Conservation (phyloP, 306 rosid species). For the Pterocarpus macrocarpus region DNA sequence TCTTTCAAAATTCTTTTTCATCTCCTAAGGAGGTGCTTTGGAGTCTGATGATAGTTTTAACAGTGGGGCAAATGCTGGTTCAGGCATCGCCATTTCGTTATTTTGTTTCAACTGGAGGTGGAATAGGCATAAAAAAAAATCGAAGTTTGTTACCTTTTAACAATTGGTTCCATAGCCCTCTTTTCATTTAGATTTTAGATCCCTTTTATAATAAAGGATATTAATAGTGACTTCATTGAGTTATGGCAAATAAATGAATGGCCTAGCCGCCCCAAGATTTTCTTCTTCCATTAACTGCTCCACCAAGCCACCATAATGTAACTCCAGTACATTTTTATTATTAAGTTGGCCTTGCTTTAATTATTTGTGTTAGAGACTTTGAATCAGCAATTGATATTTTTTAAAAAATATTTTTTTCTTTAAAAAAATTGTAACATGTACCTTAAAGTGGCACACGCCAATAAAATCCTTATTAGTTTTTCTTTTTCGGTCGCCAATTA, state of each 20-base stretch:
- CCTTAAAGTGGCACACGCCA: too few relatives aligned
- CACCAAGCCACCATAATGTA: too few relatives aligned
- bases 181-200: slow-evolving; percentile 21
- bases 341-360: not conserved
- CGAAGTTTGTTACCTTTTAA: slow-evolving; percentile 14
- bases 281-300: not conserved
- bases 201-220: not conserved
- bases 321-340: too few relatives aligned
- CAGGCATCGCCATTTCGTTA: slow-evolving; percentile 17
- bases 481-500: too few relatives aligned
- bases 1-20: slow-evolving; percentile 32
- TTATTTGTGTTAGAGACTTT: not conserved
- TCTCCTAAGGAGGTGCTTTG: slow-evolving; percentile 52
- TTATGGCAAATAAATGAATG: slow-evolving; percentile 27
- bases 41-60: slow-evolving; percentile 39
- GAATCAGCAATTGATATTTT: not conserved
- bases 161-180: not conserved
- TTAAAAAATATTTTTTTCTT: too few relatives aligned
- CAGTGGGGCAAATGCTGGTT: slow-evolving; percentile 30
- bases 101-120: slow-evolving; percentile 7
- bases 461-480: too few relatives aligned
- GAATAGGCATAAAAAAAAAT: not conserved
- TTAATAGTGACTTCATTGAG: slow-evolving; percentile 18
- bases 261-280: slow-evolving; percentile 18
- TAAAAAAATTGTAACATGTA: too few relatives aligned